Base-by-base conservation (phyloP, 192 early-diverging fungal genomes). In the Anaeromyces robustus region DNA sequence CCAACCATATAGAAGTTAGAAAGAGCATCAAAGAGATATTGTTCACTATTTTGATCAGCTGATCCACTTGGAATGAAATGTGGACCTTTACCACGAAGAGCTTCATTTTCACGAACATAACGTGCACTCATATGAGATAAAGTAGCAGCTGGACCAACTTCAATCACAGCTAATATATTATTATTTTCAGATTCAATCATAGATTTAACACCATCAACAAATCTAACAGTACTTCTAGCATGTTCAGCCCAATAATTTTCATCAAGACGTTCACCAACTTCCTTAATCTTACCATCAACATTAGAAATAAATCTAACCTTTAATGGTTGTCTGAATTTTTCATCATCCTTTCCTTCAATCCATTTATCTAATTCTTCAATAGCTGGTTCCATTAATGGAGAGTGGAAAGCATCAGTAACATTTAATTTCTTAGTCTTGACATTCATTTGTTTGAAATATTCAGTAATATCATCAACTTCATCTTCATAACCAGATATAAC, bases 331-430 rank as follows among this genome's bases (percentile, higher is more conserved):
- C 52, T 68, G 52, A 68, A 68, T 9, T 68, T 26, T 4, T 2
- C 22, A n/a, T 68, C 52, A 68, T 68, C 26, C 52, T 68, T 68
- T 7, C 26, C 19, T 68, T 68, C 52, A 68, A 68, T 68, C 52
- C 52, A 68, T 7, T n/a, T 6, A 9, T 68, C n/a, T 68, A 68
- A 68, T 68, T 68, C 52, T 26, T n/a, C 26, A 9, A 68, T 22
- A n/a, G 52, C 52, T 68, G 52, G 52, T 9, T 80, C 77, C 80
- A 85, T 85, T 30, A 85, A 32, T 77, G 84, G 84, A 14, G 84
- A 43, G 39, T 85, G 84, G 84, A 85, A 85, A 12, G 84, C 83
- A 43, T 81, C 77, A 1, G 81, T 78, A 17, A 85, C 84, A 29
- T 82, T 80, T 30, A 85, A 84, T 30, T 80, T 85, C 2, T 30